Evolutionary conservation across 768 basidiomycete species (phyloP), one percentile per base, ranked within the genome.

Genomic region (Lactifluus echinatus): DNA sequence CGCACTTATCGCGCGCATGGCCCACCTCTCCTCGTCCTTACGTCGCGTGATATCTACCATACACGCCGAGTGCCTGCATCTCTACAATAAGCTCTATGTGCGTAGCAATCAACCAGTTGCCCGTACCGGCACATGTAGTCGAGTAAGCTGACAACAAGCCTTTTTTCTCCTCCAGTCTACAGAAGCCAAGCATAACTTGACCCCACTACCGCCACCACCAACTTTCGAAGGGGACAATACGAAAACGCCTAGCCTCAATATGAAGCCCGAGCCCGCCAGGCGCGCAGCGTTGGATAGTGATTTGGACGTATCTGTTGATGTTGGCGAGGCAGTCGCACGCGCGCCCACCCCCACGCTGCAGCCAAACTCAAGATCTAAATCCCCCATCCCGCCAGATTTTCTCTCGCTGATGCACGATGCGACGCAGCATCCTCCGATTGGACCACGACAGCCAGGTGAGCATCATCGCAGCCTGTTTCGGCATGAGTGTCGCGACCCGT

Each of bases 1-100:
- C 23, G 85, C 82, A 12, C 76, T 87, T 37, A 70, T 77, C 43
- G 84, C 85, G 2, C 77, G 88, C 55, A 68, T 87, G 66, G 45
- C 50, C 3, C 60, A 55, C 17, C 51, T 62, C 8, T 48, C 51
- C n/a, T 43, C 46, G 21, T 56, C 46, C 10, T 2, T 61, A 8
- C 44, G 49, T 3, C 11, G 44, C 36, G 50, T 33, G 19, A 34
- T 62, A 14, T 50, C 43, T 8, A 23, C 36, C 7, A 28, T 61
- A 28, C 50, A 53, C 19, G 12, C 29, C 6, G 60, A 61, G 42
- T 57, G 52, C 24, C 26, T 48, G 21, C 37, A 29, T 14, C 29
- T 63, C 4, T 12, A 57, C 12, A 4, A 34, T 2, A 46, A 10
- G 12, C 19, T 63, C 33, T 33, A 63, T 42, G 62, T 63, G 39